Conservation (phyloP, 192 early-diverging fungal genomes). For the Coemansia sp. region DNA sequence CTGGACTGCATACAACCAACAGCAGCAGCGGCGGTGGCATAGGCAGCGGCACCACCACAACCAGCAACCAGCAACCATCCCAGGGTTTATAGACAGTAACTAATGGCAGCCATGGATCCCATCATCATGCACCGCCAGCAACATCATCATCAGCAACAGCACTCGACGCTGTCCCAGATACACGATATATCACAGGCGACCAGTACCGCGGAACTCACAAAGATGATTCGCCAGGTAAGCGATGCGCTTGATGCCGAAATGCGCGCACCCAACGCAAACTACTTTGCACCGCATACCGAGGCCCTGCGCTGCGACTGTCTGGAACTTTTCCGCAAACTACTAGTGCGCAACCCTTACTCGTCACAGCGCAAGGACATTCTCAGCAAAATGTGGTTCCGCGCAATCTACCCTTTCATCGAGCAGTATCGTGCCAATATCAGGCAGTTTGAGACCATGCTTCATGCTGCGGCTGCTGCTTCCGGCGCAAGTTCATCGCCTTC, state of each 20-base stretch:
- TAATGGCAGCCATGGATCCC: slow-evolving; percentile 1
- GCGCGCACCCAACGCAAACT: slow-evolving; percentile 20
- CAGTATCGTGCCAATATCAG: slow-evolving; percentile 49
- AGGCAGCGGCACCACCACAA: neutral
- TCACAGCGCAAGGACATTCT: slow-evolving; percentile 47
- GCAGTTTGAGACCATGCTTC: slow-evolving; percentile 25
- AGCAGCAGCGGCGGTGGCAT: neutral
- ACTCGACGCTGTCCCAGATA: neutral
- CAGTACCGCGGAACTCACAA: slow-evolving; percentile 47
- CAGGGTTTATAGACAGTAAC: neutral
- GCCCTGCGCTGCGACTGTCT: slow-evolving; percentile 32
- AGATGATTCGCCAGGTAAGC: slow-evolving; percentile 33
- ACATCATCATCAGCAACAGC: neutral
- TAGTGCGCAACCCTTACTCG: slow-evolving; percentile 47
- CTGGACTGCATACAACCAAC: no score
- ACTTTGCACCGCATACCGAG: slow-evolving; percentile 38
- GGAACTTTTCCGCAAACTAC: slow-evolving; percentile 45
- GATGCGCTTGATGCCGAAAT: slow-evolving; percentile 31
- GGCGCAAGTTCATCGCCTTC: neutral
- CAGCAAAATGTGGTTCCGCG: slow-evolving; percentile 49
- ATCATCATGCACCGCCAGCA: neutral
- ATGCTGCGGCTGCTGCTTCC: neutral
- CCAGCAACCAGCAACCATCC: no score
- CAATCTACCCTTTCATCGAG: slow-evolving; percentile 42
- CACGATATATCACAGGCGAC: slow-evolving; percentile 16